Conservation (phyloP, 441 rosid genomes). For the Dalechampia spathulata region DNA sequence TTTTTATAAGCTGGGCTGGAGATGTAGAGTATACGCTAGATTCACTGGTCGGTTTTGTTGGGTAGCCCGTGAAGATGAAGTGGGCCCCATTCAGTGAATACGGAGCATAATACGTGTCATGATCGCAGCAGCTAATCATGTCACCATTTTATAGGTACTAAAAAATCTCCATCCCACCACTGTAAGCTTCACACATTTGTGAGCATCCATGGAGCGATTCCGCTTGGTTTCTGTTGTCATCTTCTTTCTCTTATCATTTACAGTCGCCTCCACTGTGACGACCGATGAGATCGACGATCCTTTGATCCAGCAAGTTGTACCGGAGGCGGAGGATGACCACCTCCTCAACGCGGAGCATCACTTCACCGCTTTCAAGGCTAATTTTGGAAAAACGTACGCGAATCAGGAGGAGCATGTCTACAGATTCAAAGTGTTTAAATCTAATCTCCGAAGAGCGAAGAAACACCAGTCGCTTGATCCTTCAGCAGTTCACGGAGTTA, state of each 20-base stretch:
- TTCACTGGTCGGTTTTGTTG: no score
- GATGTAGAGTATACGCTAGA: no score
- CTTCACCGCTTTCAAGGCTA: conserved; percentile 62
- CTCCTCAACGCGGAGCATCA: conserved; percentile 49
- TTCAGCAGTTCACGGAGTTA: conserved; percentile 75
- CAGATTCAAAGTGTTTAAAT: conserved; percentile 51
- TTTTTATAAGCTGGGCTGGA: no score
- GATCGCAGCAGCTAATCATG: neutral
- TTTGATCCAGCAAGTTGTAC: conserved; percentile 62
- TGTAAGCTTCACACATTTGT: neutral
- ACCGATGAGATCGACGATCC: conserved; percentile 33
- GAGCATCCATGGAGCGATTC: conserved; percentile 9
- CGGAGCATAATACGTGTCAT: conserved; percentile 2
- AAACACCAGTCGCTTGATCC: conserved; percentile 76
- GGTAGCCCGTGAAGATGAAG: neutral
- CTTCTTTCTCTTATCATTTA: neutral
- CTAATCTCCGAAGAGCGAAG: conserved; percentile 58
- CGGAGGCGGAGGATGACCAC: conserved; percentile 30
- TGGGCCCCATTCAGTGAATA: neutral
- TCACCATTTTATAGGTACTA: no score
- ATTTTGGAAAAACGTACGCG: conserved; percentile 57
- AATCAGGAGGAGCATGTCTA: conserved; percentile 68
- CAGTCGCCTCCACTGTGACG: conserved; percentile 8
- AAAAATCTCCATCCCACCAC: no score
- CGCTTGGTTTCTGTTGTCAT: conserved; percentile 5